Evolutionary conservation across 208 protist species (phyloP), one percentile per base, ranked within the genome.

Genomic region (Naegleria lovaniensis): DNA sequence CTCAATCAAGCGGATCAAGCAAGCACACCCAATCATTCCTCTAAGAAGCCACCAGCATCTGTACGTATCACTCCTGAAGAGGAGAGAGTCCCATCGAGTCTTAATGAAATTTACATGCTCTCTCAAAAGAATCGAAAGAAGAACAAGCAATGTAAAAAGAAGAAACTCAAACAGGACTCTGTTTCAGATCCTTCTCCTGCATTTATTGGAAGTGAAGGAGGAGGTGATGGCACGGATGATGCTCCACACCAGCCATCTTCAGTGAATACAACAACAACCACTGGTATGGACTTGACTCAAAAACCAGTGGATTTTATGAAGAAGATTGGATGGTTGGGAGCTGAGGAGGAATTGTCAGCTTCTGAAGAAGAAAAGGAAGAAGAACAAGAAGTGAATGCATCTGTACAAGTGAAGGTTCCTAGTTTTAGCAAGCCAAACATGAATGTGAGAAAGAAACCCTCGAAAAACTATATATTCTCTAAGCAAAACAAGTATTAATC

Each of bases 31-130:
- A 67, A 29, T 67, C 11, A 67, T 22, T 29, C 11, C 55, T 29
- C 55, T 22, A 67, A 67, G 55, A 67, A 67, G 2, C 55, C 33
- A 41, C 36, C n/a, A 85, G 19, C 83, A 85, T 67, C 55, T 19
- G 55, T 29, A 11, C 43, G n/a, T 13, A 13, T 48, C 7, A 79
- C 88, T 55, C 88, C 88, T 4, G n/a, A n/a, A 39, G 88, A 90
- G 16, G 89, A 90, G 51, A 7, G 55, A 40, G 89, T 90, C 13
- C 89, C 89, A 5, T n/a, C 9, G 5, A 67, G 38, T 9, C n/a
- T 90, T 2, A 90, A 85, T 38, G 89, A 90, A 67, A 90, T 90
- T 86, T 90, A 90, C 29, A 87, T 58, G 7, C n/a, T 90, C 6
- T 83, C 55, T 41, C 76, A 90, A 55, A 85, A 90, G 83, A 90